Evolutionary conservation across 495 filamentous ascomycete genomes (phyloP).

Genomic region (Chaetomidium leptoderma): DNA sequence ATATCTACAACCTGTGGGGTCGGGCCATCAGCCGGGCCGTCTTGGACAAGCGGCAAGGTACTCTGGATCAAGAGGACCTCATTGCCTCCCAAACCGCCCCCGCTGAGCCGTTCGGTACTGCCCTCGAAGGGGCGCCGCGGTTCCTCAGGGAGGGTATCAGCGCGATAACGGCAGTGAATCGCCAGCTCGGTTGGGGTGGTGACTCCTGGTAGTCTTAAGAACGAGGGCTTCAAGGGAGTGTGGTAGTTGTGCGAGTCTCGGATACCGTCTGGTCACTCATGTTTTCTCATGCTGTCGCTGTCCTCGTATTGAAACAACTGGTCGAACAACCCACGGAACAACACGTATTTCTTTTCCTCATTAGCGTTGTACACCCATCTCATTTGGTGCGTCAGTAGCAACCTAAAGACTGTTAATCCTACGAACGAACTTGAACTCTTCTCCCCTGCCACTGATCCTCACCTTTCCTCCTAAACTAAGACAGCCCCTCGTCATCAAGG

Average conservation of each 20-base stretch:
- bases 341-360: too few relatives aligned
- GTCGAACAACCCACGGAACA: too few relatives aligned
- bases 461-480: background rate
- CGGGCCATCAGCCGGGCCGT: slow-evolving; percentile 41
- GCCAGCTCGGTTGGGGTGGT: slow-evolving; percentile 45
- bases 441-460: background rate
- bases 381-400: background rate
- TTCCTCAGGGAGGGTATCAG: slow-evolving; percentile 37
- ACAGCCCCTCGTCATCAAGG: background rate
- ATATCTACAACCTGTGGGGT: slow-evolving; percentile 47
- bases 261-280: background rate
- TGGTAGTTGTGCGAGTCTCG: background rate
- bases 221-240: background rate
- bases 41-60: slow-evolving; percentile 37
- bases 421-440: background rate
- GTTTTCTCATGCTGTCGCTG: background rate
- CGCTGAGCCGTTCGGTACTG: slow-evolving; percentile 23
- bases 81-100: slow-evolving; percentile 34
- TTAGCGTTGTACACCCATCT: background rate
- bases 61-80: slow-evolving; percentile 41
- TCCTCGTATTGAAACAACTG: background rate
- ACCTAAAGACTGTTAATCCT: background rate
- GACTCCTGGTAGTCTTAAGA: background rate
- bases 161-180: slow-evolving; percentile 44
- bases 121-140: slow-evolving; percentile 30